Evolutionary conservation across 192 early-diverging fungal species (phyloP), one percentile per base, ranked within the genome.

Genomic region (Coemansia sp.): DNA sequence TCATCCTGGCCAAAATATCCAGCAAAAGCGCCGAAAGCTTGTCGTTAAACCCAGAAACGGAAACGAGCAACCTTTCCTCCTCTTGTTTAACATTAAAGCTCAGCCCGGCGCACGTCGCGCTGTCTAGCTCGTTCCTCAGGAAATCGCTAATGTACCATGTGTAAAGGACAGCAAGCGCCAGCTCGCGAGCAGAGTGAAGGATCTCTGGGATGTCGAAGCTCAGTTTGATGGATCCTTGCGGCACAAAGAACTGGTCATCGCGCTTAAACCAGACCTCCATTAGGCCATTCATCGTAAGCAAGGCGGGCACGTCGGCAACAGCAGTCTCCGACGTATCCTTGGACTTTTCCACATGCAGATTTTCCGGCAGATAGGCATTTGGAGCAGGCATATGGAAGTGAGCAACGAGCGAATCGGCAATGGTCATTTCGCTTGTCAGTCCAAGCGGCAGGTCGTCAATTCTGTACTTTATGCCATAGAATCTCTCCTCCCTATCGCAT

Each of bases 401-500:
- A 7, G 85, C 42, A 59, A 83, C 75, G 24, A 58, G 51, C 24
- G 67, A 56, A 34, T 51, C 5, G 59, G 32, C 18, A 2, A 10
- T 8, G 46, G 3, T 24, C 1, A 54, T 27, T 13, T 54, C 52
- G 5, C 23, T 29, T 27, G 52, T 54, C 18, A 89, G 66, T 0
- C 58, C 53, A 2, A 66, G 52, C 0, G 75, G 67, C 24, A 93
- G 58, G 6, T 73, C 58, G 20, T 70, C 69, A 35, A 90, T 69
- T 28, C 80, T 63, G 63, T 95, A 95, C 51, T 92, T 84, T 0
- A 89, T 88, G 2, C 85, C 87, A 65, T 95, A 98, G 83, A 87
- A 89, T 22, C 75, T 55, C 34, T 91, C 91, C 54, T 83, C 84
- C 29, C 74, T 35, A 10, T 68, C 60, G 46, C 73, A 62, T 3